Evolutionary conservation across 2,329 filamentous ascomycete genomes (phyloP).

Genomic region (Clarireedia paspali): DNA sequence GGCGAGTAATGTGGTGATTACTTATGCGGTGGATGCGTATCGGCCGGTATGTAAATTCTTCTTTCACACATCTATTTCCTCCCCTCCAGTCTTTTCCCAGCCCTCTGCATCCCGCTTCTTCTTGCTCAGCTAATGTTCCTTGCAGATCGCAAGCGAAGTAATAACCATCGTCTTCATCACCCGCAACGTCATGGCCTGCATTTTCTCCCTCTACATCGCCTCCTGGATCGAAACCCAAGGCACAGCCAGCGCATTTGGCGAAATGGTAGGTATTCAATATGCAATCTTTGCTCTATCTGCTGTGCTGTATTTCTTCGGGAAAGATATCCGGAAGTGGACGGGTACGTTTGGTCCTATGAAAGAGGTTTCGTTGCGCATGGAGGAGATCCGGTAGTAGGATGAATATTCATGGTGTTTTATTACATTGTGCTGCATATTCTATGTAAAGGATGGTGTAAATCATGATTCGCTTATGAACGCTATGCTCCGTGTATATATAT

Average conservation of each 20-base stretch:
- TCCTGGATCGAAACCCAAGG: conserved; percentile 22
- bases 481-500: too few relatives aligned
- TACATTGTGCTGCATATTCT: too few relatives aligned
- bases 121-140: not conserved
- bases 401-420: too few relatives aligned
- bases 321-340: not conserved
- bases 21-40: conserved; percentile 28
- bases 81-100: not conserved
- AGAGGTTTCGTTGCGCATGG: not conserved
- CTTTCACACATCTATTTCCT: not conserved
- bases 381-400: too few relatives aligned
- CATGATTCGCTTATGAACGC: too few relatives aligned
- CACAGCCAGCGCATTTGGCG: conserved; percentile 22
- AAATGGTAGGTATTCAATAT: conserved; percentile 21
- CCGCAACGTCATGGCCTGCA: conserved; percentile 25
- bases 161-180: conserved; percentile 29
- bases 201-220: conserved; percentile 25
- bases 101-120: not conserved
- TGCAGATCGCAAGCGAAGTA: conserved; percentile 23
- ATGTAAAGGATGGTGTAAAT: too few relatives aligned
- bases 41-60: not conserved
- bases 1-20: conserved; percentile 26
- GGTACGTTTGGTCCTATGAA: not conserved
- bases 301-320: conserved; percentile 4
- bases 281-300: conserved; percentile 8